phyloP scores from a whole-genome alignment of 164 flowering plant species.

The Brasenia schreberi region DNA sequence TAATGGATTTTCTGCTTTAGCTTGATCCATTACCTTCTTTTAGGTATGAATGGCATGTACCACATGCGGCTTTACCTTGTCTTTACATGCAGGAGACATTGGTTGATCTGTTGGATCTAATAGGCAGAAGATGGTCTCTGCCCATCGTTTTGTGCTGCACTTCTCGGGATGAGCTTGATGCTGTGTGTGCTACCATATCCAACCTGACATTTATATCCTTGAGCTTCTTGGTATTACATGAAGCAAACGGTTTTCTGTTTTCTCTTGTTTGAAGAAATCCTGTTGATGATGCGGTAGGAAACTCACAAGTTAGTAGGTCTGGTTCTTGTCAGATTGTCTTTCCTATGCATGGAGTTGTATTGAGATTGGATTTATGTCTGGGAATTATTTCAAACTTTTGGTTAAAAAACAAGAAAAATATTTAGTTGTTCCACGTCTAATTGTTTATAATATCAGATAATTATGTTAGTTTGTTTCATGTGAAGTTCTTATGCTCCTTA shows the following conservation, averaged over 20 bases:
- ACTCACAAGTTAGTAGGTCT: too few species aligned
- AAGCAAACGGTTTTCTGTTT: not conserved
- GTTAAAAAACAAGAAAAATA: too few species aligned
- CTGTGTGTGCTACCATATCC: conserved; percentile 66
- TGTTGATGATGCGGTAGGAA: too few species aligned
- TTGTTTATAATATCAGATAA: not conserved
- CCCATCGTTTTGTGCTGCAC: conserved; percentile 85
- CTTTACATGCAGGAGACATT: conserved; percentile 50
- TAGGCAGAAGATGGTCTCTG: conserved; percentile 47
- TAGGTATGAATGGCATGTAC: too few species aligned
- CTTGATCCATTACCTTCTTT: too few species aligned
- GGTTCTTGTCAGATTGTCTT: too few species aligned
- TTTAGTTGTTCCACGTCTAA: not conserved
- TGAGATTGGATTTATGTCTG: too few species aligned
- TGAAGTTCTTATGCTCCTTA: not conserved
- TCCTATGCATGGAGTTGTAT: too few species aligned
- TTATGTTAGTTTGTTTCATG: too few species aligned
- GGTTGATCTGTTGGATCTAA: conserved; percentile 64
- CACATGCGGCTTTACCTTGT: not conserved
- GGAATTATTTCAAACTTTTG: too few species aligned
- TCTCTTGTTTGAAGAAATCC: too few species aligned
- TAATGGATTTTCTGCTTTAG: too few species aligned
- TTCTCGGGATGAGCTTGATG: conserved; percentile 90
- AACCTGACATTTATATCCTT: conserved; percentile 45
- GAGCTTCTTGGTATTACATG: conserved; percentile 40